Evolutionary conservation across 148 eudicot genomes (phyloP), one percentile per base, ranked within the genome.

Genomic region (Spergularia bocconei): DNA sequence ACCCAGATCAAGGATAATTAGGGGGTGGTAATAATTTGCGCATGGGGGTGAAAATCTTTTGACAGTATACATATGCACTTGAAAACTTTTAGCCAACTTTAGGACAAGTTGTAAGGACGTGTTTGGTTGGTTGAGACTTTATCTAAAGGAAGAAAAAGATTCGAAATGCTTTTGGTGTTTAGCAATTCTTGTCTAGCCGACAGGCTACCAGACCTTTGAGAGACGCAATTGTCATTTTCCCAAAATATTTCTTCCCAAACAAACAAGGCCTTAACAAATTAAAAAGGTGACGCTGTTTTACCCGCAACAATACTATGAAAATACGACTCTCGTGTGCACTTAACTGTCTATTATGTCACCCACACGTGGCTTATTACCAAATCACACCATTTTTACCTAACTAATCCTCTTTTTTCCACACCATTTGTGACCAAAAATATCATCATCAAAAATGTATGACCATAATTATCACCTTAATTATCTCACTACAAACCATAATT

Each of bases 171-270:
- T 20, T 44, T 78, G 81, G 65, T 41, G 39, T 59, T 39, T 75
- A 69, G 61, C 48, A 44, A 44, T 53, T 17, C 74, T 76, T 78
- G 84, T 75, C 68, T 55, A 84, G 75, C 82, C 72, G 86, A 84
- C 86, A 81, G 54, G 67, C 70, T 55, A 51, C 25, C 60, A 64
- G 62, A 75, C 63, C 63, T 23, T 14, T 68, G 75, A 73, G 25
- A 55, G 77, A 79, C 70, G 80, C 68, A 62, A 71, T 67, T 74
- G 76, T 72, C 69, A n/a, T 55, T 74, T 74, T 77, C 79, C 54
- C 44, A 23, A 21, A 11, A 20, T 13, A 29, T 44, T 44, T 44
- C 16, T 56, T 20, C 13, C 60, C 7, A 6, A 14, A 7, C 12
- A 44, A 44, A 44, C 48, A 44, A 6, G 48, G 48, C 48, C 48